Evolutionary conservation across 1,284 basidiomycete species (phyloP), one percentile per base, ranked within the genome.

Genomic region (Cryptococcus sp.): DNA sequence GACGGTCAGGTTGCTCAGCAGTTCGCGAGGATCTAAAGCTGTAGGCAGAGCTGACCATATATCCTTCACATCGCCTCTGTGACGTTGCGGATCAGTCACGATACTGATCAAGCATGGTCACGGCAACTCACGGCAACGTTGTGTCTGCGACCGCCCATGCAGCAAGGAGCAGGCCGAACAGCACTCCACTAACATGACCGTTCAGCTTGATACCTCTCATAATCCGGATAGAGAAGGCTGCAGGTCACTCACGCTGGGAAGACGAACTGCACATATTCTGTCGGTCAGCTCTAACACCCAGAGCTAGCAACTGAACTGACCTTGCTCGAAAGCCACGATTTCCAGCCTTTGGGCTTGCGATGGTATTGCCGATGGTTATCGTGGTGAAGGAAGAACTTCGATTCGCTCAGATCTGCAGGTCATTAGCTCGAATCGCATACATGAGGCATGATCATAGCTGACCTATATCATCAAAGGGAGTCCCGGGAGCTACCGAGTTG

Each of bases 401-500:
- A 66, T 54, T 70, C 63, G 62, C 70, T 68, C 19, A 74, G 61
- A 51, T 71, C 73, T 73, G 50, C 26, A 17, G 29, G n/a, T 19
- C 20, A 39, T 53, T 23, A 10, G 40, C 16, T 29, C 25, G 37
- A 15, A 23, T 23, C 10, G 11, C 15, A 1, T 6, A 5, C 16
- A 52, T 1, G 38, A 17, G 34, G 39, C 22, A 25, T 7, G 17
- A 3, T 19, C 10, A 19, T 15, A 25, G 60, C 69, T 26, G 29
- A 76, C 76, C 71, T 41, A 77, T 70, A 52, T 78, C 72, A 52
- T 79, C 65, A 50, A 75, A 77, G 0, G 77, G 77, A 8, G 75
- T 79, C 16, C 77, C 77, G 0, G 77, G 77, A 29, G 77, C 77
- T 72, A 52, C n/a, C 16, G 13, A 10, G 8, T 15, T n/a, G 46